Conservation (phyloP, 306 rosid species). For the Ziziphus jujuba region DNA sequence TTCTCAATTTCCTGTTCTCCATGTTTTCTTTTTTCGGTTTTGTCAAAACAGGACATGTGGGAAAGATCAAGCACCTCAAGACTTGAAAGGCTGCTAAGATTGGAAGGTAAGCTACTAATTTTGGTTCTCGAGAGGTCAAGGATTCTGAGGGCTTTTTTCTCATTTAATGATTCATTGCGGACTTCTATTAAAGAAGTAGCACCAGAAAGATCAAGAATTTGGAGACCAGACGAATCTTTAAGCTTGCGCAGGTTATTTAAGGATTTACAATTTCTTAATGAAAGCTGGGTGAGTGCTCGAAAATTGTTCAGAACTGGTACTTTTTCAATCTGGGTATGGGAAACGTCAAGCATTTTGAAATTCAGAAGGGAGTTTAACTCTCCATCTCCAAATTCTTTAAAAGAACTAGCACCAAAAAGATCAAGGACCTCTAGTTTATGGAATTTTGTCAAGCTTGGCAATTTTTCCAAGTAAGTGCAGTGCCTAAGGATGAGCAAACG, state of each 20-base stretch:
- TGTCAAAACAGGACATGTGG: not conserved
- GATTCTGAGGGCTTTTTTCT: constrained; percentile 10
- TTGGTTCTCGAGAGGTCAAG: constrained; percentile 31
- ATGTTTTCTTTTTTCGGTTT: not conserved
- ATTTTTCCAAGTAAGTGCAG: not conserved
- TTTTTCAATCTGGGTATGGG: constrained; percentile 20
- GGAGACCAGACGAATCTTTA: not conserved
- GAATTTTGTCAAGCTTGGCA: constrained; percentile 21
- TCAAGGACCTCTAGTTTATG: constrained; percentile 26
- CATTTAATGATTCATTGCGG: constrained; percentile 10
- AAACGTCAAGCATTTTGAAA: constrained; percentile 30
- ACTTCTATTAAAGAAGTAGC: constrained; percentile 5
- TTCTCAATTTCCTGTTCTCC: no score
- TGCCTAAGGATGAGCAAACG: constrained; percentile 28
- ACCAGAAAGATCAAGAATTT: constrained; percentile 31
- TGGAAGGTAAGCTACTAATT: constrained; percentile 16
- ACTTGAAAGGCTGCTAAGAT: not conserved
- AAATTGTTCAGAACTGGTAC: constrained; percentile 23
- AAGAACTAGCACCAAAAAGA: constrained; percentile 27
- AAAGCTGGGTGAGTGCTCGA: constrained; percentile 13
- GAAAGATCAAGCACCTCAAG: constrained; percentile 36
- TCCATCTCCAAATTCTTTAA: constrained; percentile 11
- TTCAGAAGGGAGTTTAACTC: not conserved
- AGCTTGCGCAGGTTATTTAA: constrained; percentile 18
- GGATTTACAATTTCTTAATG: constrained; percentile 9